Conservation (phyloP, 140 eudicot genomes). For the Eryngium alpinum region DNA sequence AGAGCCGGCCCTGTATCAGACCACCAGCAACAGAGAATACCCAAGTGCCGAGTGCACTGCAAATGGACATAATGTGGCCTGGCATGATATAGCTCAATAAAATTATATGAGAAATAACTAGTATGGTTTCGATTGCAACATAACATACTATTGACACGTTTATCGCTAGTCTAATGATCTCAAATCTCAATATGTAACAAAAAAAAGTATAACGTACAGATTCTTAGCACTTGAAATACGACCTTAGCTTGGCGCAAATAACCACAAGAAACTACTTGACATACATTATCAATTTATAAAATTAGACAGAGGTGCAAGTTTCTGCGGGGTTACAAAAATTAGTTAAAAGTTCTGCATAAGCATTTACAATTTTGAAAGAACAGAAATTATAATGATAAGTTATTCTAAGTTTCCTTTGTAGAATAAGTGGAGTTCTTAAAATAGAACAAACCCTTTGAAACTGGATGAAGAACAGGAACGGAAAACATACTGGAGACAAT, state of each 20-base stretch:
- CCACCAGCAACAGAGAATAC: slow-evolving; percentile 96
- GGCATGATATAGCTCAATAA: background rate
- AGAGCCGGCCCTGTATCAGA: no score
- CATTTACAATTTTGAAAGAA: background rate
- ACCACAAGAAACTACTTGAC: no score
- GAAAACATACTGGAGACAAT: background rate
- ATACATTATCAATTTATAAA: no score
- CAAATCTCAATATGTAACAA: background rate
- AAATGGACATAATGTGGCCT: slow-evolving; percentile 5
- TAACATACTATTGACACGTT: no score
- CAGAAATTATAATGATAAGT: background rate
- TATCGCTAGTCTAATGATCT: background rate
- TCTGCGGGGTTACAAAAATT: background rate
- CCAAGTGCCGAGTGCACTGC: slow-evolving; percentile 96
- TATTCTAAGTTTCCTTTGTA: background rate
- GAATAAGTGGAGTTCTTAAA: background rate
- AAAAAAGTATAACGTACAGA: background rate
- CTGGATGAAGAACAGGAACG: background rate
- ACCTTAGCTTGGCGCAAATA: no score
- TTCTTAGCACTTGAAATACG: no score
- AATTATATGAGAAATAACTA: background rate
- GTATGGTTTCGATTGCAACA: background rate
- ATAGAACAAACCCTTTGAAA: background rate
- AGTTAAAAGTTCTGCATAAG: background rate
- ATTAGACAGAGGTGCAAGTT: background rate